Evolutionary conservation across 805 yeast genomes (phyloP).

Genomic region (Lipomyces starkeyi): DNA sequence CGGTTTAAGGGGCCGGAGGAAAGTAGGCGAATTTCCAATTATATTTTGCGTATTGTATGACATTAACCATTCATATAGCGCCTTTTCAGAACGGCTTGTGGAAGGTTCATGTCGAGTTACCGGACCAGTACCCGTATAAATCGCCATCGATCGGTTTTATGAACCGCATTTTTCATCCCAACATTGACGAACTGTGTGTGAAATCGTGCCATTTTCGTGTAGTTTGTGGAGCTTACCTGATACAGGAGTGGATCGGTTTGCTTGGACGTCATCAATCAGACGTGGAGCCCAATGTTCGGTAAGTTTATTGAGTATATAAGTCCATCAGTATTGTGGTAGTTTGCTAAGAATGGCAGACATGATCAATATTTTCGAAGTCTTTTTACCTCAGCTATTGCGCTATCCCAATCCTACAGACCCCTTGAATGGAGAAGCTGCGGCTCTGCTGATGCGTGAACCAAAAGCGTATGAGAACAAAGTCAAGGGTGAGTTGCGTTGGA

Average conservation of each 20-base stretch:
- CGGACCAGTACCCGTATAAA: conserved; percentile 93
- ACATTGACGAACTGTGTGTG: conserved; percentile 74
- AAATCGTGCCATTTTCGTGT: neutral
- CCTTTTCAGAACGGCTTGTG: conserved; percentile 91
- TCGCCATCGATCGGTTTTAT: conserved; percentile 95
- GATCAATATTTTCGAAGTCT: conserved; percentile 87
- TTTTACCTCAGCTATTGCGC: conserved; percentile 86
- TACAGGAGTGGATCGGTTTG: conserved; percentile 78
- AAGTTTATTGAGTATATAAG: conserved; percentile 6
- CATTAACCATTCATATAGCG: conserved; percentile 48
- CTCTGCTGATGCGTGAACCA: conserved; percentile 72
- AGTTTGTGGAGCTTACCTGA: neutral
- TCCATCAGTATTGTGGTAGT: neutral
- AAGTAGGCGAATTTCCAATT: conserved; percentile 46
- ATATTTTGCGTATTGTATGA: neutral
- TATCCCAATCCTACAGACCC: conserved; percentile 97
- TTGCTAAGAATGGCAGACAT: conserved; percentile 51
- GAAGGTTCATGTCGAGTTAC: conserved; percentile 90
- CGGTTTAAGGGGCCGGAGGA: conserved; percentile 84
- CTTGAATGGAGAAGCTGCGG: conserved; percentile 86
- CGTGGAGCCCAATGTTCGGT: conserved; percentile 97
- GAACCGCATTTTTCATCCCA: conserved; percentile 92
- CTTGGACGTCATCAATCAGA: conserved; percentile 93
- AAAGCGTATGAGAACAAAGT: conserved; percentile 71
- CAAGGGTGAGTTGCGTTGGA: conserved; percentile 42